Conservation (phyloP, 805 yeast species). For the Pichia sporocuriosa region DNA sequence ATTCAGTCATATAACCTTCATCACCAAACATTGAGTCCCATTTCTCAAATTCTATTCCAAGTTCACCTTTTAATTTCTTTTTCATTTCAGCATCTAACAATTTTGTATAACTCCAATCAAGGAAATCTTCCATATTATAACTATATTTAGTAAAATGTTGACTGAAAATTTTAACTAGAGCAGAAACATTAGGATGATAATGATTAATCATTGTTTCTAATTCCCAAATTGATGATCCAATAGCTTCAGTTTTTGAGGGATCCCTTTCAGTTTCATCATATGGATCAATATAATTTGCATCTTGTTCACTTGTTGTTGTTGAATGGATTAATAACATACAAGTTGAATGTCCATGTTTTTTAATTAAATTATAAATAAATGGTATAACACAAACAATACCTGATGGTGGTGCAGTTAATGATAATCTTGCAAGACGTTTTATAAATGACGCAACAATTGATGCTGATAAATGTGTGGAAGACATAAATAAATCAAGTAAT, state of each 20-base stretch:
- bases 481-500: constrained; percentile 73
- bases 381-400: constrained; percentile 86
- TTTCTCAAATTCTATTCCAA: constrained; percentile 70
- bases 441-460: constrained; percentile 83
- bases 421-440: constrained; percentile 68
- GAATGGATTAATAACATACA: constrained; percentile 86
- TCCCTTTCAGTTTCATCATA: constrained; percentile 57
- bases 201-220: constrained; percentile 66
- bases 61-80: constrained; percentile 61
- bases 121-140: constrained; percentile 88
- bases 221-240: constrained; percentile 90
- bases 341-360: constrained; percentile 69
- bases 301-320: constrained; percentile 28
- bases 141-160: constrained; percentile 86
- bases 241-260: constrained; percentile 74
- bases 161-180: constrained; percentile 77
- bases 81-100: constrained; percentile 55
- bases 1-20: constrained; percentile 20
- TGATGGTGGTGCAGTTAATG: constrained; percentile 76
- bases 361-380: constrained; percentile 82
- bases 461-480: constrained; percentile 83
- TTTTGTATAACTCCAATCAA: constrained; percentile 80
- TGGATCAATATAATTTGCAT: constrained; percentile 48
- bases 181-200: constrained; percentile 93
- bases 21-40: constrained; percentile 36